Evolutionary conservation across 495 filamentous ascomycete genomes (phyloP).

Genomic region (Tuber brumale): DNA sequence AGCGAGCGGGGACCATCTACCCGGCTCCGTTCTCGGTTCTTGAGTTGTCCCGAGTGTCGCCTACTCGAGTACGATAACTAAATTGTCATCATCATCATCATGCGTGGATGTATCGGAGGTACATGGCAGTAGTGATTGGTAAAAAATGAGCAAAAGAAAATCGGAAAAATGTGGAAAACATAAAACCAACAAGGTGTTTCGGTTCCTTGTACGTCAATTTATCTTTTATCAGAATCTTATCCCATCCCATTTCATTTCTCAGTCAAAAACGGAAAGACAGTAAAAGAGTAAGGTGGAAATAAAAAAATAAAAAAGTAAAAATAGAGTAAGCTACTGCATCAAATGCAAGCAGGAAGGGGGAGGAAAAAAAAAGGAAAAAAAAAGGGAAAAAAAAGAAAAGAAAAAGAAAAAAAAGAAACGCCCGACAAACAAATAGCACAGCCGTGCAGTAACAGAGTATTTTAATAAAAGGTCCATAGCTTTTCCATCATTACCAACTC

Average conservation of each 20-base stretch:
- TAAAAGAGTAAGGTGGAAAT: background rate
- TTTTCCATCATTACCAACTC: background rate
- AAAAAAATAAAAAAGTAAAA: background rate
- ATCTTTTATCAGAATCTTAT: background rate
- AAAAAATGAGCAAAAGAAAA: background rate
- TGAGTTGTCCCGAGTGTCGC: no score
- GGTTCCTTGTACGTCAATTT: background rate
- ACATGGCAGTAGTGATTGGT: background rate
- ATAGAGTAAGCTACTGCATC: background rate
- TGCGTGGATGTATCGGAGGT: background rate
- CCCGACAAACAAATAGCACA: background rate
- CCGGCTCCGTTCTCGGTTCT: no score
- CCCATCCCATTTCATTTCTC: background rate
- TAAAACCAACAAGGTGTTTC: background rate
- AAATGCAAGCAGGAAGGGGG: no score
- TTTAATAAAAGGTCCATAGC: background rate
- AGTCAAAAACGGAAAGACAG: background rate
- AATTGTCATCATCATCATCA: background rate
- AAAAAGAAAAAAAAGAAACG: background rate
- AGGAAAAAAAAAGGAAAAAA: background rate
- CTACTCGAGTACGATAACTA: no score
- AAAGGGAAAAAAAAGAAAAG: background rate
- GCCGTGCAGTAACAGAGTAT: background rate
- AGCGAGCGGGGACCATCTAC: no score
- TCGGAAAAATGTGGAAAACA: background rate